phyloP scores from a whole-genome alignment of 805 yeast genomes.

The Wickerhamiella sergipiensis region DNA sequence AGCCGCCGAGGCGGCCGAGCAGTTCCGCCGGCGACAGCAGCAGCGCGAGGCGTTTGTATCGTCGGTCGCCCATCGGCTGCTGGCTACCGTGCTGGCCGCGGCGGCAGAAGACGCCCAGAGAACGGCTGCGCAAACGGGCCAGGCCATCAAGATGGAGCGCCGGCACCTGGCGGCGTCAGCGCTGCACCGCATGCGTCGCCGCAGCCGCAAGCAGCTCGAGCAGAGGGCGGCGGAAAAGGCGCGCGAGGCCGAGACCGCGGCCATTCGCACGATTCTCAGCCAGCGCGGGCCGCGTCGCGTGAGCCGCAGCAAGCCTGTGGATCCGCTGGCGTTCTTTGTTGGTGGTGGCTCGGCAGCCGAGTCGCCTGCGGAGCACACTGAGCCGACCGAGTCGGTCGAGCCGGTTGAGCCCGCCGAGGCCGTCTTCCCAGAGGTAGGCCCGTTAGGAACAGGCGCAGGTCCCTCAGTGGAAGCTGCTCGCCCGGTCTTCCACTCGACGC shows the following conservation, averaged over 20 bases:
- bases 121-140: neutral
- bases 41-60: constrained; percentile 5
- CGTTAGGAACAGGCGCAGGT: too few relatives aligned
- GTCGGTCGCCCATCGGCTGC: neutral
- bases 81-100: neutral
- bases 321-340: neutral
- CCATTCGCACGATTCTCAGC: neutral
- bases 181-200: neutral
- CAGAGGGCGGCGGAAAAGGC: neutral
- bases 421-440: too few relatives aligned
- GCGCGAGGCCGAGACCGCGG: neutral
- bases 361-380: too few relatives aligned
- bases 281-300: neutral
- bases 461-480: too few relatives aligned
- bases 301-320: neutral
- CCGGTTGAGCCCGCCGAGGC: too few relatives aligned
- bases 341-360: neutral
- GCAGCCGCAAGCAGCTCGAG: neutral
- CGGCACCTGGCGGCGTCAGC: neutral
- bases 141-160: neutral
- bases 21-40: neutral
- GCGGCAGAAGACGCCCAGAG: neutral
- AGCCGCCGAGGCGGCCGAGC: constrained; percentile 21
- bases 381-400: too few relatives aligned
- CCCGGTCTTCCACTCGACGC: neutral